A percentile compares a stretch with the other conserved stretches of the same genome.
Evolutionary conservation across 2,329 filamentous ascomycete genomes (phyloP).

Genomic region (Aspergillus novoparasiticus): DNA sequence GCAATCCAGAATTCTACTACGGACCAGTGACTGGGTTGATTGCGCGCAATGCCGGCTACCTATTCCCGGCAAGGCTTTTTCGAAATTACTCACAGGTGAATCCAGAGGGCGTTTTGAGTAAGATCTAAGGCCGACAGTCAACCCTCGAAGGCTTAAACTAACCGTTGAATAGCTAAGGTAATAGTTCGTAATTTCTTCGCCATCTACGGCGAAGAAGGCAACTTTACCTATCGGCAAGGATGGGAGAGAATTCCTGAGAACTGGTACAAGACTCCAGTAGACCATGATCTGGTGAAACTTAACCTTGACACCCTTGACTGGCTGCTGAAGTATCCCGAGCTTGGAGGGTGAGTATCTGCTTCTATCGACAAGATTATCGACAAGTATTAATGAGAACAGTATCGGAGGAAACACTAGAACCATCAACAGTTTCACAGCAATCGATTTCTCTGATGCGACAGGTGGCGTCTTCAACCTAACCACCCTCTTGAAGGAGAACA

Average conservation of each 20-base stretch:
- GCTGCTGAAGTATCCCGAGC: conserved; percentile 44
- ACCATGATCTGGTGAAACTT: conserved; percentile 52
- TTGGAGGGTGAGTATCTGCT: conserved; percentile 32
- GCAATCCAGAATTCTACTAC: conserved; percentile 59
- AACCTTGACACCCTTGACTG: conserved; percentile 45
- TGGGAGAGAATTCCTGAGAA: conserved; percentile 57
- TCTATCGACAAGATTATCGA: not conserved
- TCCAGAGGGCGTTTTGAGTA: conserved; percentile 42
- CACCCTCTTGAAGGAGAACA: conserved; percentile 43
- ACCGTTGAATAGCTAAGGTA: conserved; percentile 36
- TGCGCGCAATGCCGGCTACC: conserved; percentile 52
- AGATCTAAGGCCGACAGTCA: conserved; percentile 14
- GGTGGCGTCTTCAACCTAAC: conserved; percentile 42
- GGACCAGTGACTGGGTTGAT: conserved; percentile 56
- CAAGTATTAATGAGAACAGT: conserved; percentile 20
- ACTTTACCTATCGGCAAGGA: conserved; percentile 50
- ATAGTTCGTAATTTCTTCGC: conserved; percentile 52
- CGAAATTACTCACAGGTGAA: conserved; percentile 49
- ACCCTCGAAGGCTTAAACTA: not conserved
- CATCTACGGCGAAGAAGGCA: conserved; percentile 46
- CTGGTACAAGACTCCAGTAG: conserved; percentile 51
- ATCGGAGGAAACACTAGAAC: conserved; percentile 58
- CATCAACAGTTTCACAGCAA: conserved; percentile 54
- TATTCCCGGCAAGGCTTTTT: conserved; percentile 48
- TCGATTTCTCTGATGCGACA: conserved; percentile 48